These are phyloP conservation scores for Colletotrichum shisoi DNA, from an alignment of 2,329 filamentous ascomycete genomes.

Conservation along the genomic window DNA sequence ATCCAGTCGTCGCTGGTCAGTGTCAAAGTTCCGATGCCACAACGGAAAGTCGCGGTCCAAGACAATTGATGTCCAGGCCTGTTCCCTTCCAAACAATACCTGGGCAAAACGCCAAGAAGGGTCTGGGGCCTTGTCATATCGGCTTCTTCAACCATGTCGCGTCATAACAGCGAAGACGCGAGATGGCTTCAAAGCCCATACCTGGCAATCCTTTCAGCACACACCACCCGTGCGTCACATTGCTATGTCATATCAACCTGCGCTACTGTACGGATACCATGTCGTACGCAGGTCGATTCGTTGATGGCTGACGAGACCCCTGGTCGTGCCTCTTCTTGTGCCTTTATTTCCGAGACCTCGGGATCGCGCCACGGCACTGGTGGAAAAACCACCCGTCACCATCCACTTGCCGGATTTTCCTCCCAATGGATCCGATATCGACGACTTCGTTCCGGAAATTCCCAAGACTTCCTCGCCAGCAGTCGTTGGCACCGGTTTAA, in stretches of 20 bases:
- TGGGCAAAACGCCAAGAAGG: conserved; percentile 1
- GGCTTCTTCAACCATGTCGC: conserved; percentile 23
- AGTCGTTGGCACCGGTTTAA: neutral
- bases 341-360: conserved; percentile 24
- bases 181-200: conserved; percentile 14
- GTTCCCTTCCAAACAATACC: neutral
- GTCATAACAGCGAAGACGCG: conserved; percentile 28
- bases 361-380: conserved; percentile 16
- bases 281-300: too few relatives aligned
- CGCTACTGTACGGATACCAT: neutral
- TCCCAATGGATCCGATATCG: conserved; percentile 14
- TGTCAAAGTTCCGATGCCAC: conserved; percentile 21
- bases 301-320: neutral
- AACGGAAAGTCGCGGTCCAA: conserved; percentile 30
- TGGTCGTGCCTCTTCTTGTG: neutral
- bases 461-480: neutral
- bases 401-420: conserved; percentile 12
- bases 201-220: neutral
- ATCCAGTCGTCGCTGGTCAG: neutral
- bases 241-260: conserved; percentile 2
- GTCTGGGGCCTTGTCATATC: conserved; percentile 8
- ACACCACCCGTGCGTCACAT: conserved; percentile 16
- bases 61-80: conserved; percentile 6
- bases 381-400: conserved; percentile 24
- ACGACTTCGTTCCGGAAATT: conserved; percentile 23